Evolutionary conservation across 257 asterid species (phyloP), one percentile per base, ranked within the genome.

Genomic region (Nicotiana attenuata): DNA sequence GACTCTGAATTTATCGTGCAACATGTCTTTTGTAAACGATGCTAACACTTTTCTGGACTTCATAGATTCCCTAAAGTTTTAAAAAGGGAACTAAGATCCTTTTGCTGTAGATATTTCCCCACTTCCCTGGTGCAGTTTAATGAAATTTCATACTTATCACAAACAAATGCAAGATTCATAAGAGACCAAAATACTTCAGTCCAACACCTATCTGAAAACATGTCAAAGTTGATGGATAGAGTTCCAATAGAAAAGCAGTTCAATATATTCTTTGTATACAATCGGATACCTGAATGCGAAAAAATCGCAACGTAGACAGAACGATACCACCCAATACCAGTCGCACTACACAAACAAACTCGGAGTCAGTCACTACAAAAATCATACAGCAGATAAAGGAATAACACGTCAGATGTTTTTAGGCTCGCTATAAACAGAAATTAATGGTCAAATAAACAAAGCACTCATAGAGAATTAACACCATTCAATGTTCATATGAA

Each of bases 301-400:
- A 91, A 85, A 92, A 91, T 47, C 97, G 94, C 87, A 96, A 78
- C 33, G 97, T 89, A 75, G 83, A 90, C 86, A 96, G 85, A 77
- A 90, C 85, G 83, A 92, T 82, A 90, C 88, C 83, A 83, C 99
- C 97, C 83, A 96, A 88, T 83, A 90, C 90, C 92, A 94, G 82
- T 71, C 97, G 98, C 85, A 92, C 99, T 96, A 91, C 83, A 85
- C 78, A 78, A 88, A 83, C 79, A 69, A 84, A 84, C 56, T 57
- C 20, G 20, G 75, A 75, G 22, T 73, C 61, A 73, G 79, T 73
- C 41, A 81, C 81, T 41, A 73, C 53, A 47, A 64, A 78, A 19
- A 80, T 53, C 13, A 57, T 20, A 83, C 80, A 65, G 65, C 19
- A 84, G 77, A 11, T 69, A 73, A 60, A 50, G 33, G 28, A 22